phyloP scores from a whole-genome alignment of 306 rosid species.

The Astragalus glycyphyllos region DNA sequence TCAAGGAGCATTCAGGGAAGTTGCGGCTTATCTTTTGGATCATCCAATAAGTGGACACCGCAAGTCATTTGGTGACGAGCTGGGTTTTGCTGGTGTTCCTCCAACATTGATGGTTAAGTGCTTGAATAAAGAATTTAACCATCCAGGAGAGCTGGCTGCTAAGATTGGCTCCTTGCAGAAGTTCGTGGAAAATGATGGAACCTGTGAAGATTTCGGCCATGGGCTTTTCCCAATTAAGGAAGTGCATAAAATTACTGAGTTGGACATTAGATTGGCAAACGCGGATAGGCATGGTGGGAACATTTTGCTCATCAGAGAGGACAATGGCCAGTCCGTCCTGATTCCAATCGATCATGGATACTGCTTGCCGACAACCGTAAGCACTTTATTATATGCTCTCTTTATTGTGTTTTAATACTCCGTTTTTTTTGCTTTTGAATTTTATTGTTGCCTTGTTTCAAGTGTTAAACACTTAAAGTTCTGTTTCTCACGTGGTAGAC shows the following conservation, averaged over 20 bases:
- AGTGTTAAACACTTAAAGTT: no score
- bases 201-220: slow-evolving; percentile 85
- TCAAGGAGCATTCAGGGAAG: slow-evolving; percentile 87
- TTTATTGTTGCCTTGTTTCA: no score
- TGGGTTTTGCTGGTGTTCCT: slow-evolving; percentile 38
- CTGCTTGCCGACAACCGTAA: no score
- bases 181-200: slow-evolving; percentile 72
- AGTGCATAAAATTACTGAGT: slow-evolving; percentile 75
- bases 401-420: no score
- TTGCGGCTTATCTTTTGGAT: slow-evolving; percentile 81
- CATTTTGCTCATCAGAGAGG: slow-evolving; percentile 59
- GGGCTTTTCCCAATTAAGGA: slow-evolving; percentile 70
- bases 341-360: slow-evolving; percentile 69
- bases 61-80: slow-evolving; percentile 47
- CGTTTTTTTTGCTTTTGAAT: no score
- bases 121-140: slow-evolving; percentile 60
- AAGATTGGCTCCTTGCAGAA: slow-evolving; percentile 86
- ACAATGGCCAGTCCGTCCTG: slow-evolving; percentile 52
- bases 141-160: slow-evolving; percentile 56
- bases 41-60: slow-evolving; percentile 66
- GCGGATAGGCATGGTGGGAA: slow-evolving; percentile 65
- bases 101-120: slow-evolving; percentile 72
- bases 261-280: slow-evolving; percentile 65
- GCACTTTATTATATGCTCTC: no score
- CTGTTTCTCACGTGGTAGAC: no score